These are phyloP conservation scores for Astrothelium subdiscretum DNA, from an alignment of 495 filamentous ascomycete genomes.

Conservation along the genomic window DNA sequence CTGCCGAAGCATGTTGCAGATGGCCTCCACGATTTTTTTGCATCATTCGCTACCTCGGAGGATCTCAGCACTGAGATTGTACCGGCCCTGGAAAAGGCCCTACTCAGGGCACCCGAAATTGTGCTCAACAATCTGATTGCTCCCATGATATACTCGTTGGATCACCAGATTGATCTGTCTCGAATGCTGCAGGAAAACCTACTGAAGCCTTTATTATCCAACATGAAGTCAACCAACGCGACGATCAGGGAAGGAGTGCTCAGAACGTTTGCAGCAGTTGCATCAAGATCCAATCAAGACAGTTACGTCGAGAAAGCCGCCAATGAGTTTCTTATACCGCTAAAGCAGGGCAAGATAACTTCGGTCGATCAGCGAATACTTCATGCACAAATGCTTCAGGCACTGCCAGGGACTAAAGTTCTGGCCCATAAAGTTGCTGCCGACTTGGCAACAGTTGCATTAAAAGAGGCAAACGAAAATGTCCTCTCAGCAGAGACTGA, in stretches of 20 bases:
- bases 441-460: constrained; percentile 49
- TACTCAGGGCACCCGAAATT: constrained; percentile 82
- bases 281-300: constrained; percentile 44
- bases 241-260: constrained; percentile 63
- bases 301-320: constrained; percentile 48
- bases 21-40: constrained; percentile 75
- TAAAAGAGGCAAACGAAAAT: constrained; percentile 78
- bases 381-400: constrained; percentile 64
- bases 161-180: constrained; percentile 62
- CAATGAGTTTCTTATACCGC: constrained; percentile 62
- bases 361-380: constrained; percentile 68
- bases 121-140: constrained; percentile 66
- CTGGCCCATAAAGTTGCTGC: constrained; percentile 54
- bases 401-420: constrained; percentile 43
- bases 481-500: constrained; percentile 64
- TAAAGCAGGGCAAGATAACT: constrained; percentile 71
- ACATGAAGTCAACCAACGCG: constrained; percentile 77
- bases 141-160: constrained; percentile 55
- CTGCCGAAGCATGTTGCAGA: constrained; percentile 61
- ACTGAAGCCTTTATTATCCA: constrained; percentile 74
- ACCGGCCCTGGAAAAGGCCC: constrained; percentile 74
- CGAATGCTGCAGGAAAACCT: constrained; percentile 54
- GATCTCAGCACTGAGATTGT: constrained; percentile 66
- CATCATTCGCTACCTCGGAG: constrained; percentile 56
- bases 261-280: constrained; percentile 55